A percentile compares a stretch with the other conserved stretches of the same genome.
phyloP scores from a whole-genome alignment of 2,329 filamentous ascomycete species.

The Arthrinium phaeospermum region DNA sequence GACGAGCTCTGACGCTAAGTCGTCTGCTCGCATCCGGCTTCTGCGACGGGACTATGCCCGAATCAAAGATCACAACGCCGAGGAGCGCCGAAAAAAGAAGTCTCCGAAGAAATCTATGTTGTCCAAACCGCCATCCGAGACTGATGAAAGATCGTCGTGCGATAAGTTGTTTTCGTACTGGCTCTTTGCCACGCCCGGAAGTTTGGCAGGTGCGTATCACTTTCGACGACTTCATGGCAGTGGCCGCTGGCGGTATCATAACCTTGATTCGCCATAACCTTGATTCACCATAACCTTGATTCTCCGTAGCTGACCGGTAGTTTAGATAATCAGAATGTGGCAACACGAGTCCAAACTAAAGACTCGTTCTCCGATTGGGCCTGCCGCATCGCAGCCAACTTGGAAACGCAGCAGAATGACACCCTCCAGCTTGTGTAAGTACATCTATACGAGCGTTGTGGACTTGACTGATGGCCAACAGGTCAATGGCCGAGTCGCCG shows the following conservation, averaged over 20 bases:
- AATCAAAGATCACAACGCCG: not conserved
- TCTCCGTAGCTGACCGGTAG: not conserved
- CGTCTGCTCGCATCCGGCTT: not conserved
- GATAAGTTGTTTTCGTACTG: not conserved
- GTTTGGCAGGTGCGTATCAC: not conserved
- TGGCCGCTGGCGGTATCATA: too few species aligned
- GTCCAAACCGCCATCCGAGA: too few species aligned
- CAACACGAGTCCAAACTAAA: not conserved
- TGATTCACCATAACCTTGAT: not conserved
- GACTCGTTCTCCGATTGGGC: not conserved
- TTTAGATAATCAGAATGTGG: not conserved
- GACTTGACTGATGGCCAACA: not conserved
- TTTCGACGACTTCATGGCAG: accelerated
- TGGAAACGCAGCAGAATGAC: not conserved
- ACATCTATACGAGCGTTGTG: too few species aligned
- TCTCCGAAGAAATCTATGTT: not conserved
- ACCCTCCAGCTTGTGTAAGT: not conserved
- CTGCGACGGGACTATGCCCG: not conserved
- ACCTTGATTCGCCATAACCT: too few species aligned
- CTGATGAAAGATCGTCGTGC: not conserved
- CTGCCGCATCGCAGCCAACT: not conserved
- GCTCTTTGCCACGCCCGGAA: not conserved
- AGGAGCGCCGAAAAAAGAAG: not conserved
- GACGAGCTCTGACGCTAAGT: not conserved
- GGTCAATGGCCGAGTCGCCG: not conserved